A percentile compares a stretch with the other conserved stretches of the same genome.
phyloP scores from a whole-genome alignment of 2,329 filamentous ascomycete species.

The Epicoccum sorghinum region DNA sequence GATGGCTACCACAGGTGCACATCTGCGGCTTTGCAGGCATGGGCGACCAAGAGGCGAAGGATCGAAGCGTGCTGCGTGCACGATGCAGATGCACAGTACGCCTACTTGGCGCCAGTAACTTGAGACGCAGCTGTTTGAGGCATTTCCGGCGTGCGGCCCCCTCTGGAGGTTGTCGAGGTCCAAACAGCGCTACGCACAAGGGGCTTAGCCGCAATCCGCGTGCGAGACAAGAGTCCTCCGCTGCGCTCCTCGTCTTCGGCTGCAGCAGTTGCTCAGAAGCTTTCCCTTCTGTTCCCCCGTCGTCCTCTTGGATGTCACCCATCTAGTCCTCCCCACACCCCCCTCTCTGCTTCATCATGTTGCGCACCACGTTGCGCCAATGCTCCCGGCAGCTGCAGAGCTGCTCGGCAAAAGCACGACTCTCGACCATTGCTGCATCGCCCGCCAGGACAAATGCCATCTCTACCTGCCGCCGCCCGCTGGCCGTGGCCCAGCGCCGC shows the following conservation, averaged over 20 bases:
- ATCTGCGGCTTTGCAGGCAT: slow-evolving; percentile 5
- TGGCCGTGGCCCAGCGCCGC: slow-evolving; percentile 57
- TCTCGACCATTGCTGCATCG: slow-evolving; percentile 48
- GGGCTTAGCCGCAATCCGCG: slow-evolving; percentile 16
- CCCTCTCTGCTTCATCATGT: slow-evolving; percentile 61
- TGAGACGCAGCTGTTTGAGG: slow-evolving; percentile 21
- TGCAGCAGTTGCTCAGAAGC: slow-evolving; percentile 21
- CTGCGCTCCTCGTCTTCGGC: slow-evolving; percentile 14
- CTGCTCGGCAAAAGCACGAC: slow-evolving; percentile 54
- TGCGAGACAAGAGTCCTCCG: slow-evolving; percentile 12
- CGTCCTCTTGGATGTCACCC: slow-evolving; percentile 42
- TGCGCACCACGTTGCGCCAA: slow-evolving; percentile 71
- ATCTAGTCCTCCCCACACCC: slow-evolving; percentile 23
- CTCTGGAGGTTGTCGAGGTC: slow-evolving; percentile 1
- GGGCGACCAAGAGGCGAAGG: slow-evolving; percentile 1
- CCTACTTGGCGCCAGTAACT: slow-evolving; percentile 7
- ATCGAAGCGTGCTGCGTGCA: slow-evolving; percentile 6
- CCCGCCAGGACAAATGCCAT: slow-evolving; percentile 49
- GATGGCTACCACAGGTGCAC: slow-evolving; percentile 10
- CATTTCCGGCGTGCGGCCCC: slow-evolving; percentile 19
- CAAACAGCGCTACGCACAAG: slow-evolving; percentile 12
- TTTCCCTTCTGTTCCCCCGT: slow-evolving; percentile 24
- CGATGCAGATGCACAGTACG: neutral
- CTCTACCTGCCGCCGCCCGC: slow-evolving; percentile 55
- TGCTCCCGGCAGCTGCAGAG: slow-evolving; percentile 69